Evolutionary conservation across 495 filamentous ascomycete species (phyloP), one percentile per base, ranked within the genome.

Genomic region (Penicillium lagena): DNA sequence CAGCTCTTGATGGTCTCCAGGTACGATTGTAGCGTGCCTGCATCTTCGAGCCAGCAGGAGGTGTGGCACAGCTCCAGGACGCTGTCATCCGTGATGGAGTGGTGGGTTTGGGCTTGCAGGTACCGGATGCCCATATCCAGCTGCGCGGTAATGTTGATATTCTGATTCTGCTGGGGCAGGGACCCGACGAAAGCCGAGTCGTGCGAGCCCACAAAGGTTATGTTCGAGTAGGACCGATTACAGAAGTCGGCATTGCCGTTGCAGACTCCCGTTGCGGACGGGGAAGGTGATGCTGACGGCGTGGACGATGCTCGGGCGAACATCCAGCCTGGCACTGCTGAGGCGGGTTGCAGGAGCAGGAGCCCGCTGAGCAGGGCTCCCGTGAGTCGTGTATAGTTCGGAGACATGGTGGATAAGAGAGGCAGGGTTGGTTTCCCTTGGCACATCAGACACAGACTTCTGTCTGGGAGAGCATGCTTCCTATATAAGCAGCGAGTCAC

Each of bases 201-300:
- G 60, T 89, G 85, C 22, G 83, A 76, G 13, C 83, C 85, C 54
- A 87, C 70, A 50, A 83, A 73, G 1, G 83, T 82, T 48, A 88
- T 66, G 42, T 82, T 79, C 56, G 72, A 78, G 68, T 86, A 87
- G 7, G 67, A 58, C 11, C 77, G 76, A 37, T 56, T 54, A 64
- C 84, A 87, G 45, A 83, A 76, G 36, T 71, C 60, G 2, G 79
- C 65, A 29, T 74, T 79, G 65, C 85, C 85, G 56, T 89, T 89
- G 69, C 85, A 88, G 48, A 55, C 50, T 10, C 43, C 43, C 35
- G 46, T 45, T 7, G 54, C 37, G 11, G 41, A 31, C 36, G 38
- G 14, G 1, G 37, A 22, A 6, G 22, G 4, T 22, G 22, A 22
- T 22, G 22, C 22, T 22, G 22, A 22, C 22, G 22, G 6, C 22